Evolutionary conservation across 257 asterid species (phyloP), one percentile per base, ranked within the genome.

Genomic region (Primulina eburnea): DNA sequence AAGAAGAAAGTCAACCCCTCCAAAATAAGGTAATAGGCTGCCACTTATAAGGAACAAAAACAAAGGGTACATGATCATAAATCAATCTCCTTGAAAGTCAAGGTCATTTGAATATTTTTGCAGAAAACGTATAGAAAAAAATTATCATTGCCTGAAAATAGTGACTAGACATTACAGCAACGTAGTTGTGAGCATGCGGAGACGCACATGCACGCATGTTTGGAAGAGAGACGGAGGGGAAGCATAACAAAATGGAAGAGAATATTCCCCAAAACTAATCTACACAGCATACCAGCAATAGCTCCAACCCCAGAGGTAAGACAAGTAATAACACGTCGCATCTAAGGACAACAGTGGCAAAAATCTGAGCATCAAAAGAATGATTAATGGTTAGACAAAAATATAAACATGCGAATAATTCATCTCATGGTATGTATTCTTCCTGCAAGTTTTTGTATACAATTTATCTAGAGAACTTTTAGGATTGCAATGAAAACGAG

Each of bases 311-410:
- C 64, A 94, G 68, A 64, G 99, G 97, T 62, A 88, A 69, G 75
- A 84, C 73, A 71, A 94, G 97, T 65, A 94, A 78, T 79, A 91
- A 79, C 71, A 91, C 82, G 82, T 94, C 99, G 53, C 99, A 94
- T 89, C 97, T 88, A 87, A 94, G 88, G 79, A 89, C 75, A 64
- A 85, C 35, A 29, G 96, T 90, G 47, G 97, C 96, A 77, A 84
- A 85, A 77, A 89, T 82, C 97, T 94, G 92, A 76, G 66, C 76
- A 78, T 70, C 65, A 62, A 79, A 82, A 84, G 77, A 73, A 32
- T 76, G 70, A 69, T 60, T 62, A 75, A 77, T 74, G 72, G 74
- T 60, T 50, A 77, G 61, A 74, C 62, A 73, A 62, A 21, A 74
- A 71, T 65, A 35, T 65, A 71, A 62, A 43, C 26, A n/a, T 21